A percentile compares a stretch with the other conserved stretches of the same genome.
Evolutionary conservation across 257 asterid genomes (phyloP).

Genomic region (Scutellaria minor): DNA sequence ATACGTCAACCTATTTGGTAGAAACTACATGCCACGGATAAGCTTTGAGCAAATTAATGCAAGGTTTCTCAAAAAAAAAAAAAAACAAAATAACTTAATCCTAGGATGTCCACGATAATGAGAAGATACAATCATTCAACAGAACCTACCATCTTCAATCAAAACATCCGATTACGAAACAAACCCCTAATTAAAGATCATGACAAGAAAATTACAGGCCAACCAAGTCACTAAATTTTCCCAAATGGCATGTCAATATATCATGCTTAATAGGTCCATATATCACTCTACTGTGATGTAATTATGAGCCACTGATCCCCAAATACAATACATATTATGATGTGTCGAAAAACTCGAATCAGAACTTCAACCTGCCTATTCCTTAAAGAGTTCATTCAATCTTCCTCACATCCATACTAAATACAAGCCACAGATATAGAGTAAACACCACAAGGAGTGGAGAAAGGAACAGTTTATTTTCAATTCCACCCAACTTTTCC

Average conservation of each 20-base stretch:
- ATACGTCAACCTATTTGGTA: constrained; percentile 4
- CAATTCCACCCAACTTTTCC: constrained; percentile 24
- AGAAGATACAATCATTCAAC: constrained; percentile 4
- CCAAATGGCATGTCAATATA: constrained; percentile 7
- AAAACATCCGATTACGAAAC: not conserved
- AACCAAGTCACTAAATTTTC: constrained; percentile 6
- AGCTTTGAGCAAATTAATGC: not conserved
- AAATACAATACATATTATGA: not conserved
- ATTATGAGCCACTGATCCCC: constrained; percentile 5
- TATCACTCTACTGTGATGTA: constrained; percentile 11
- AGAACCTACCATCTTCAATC: constrained; percentile 26
- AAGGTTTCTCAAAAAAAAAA: no score
- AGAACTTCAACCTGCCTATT: constrained; percentile 5
- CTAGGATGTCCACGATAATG: not conserved
- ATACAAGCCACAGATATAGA: constrained; percentile 14
- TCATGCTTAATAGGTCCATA: constrained; percentile 4
- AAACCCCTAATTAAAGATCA: not conserved
- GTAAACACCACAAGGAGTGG: constrained; percentile 9
- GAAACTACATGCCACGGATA: constrained; percentile 5
- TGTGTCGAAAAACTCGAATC: not conserved
- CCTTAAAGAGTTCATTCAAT: not conserved
- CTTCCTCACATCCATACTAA: constrained; percentile 12
- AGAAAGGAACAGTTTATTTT: not conserved
- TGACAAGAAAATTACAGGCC: not conserved
- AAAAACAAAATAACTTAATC: not conserved